Conservation (phyloP, 2,329 filamentous ascomycete species). For the Thielaviopsis populi region DNA sequence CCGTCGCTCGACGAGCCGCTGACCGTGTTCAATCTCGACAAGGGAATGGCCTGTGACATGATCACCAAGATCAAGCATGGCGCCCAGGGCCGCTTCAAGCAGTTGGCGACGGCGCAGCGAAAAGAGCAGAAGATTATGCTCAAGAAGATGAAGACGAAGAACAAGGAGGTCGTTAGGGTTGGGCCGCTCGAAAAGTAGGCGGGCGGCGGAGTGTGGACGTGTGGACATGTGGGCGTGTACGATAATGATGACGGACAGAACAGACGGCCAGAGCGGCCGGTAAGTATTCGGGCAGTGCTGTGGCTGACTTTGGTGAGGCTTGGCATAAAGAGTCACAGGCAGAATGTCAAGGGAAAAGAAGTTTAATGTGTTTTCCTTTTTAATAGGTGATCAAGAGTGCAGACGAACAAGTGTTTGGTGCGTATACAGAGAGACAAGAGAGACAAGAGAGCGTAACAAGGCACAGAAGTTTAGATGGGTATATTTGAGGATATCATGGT, state of each 20-base stretch:
- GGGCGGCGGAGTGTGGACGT: not conserved
- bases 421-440: not conserved
- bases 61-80: slow-evolving; percentile 86
- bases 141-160: slow-evolving; percentile 25
- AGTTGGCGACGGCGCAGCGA: slow-evolving; percentile 37
- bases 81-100: slow-evolving; percentile 48
- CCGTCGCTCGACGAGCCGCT: slow-evolving; percentile 30
- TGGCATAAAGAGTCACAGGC: not conserved
- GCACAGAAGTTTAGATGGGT: slow-evolving; percentile 14
- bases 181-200: slow-evolving; percentile 29
- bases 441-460: slow-evolving; percentile 6
- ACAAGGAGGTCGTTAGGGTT: slow-evolving; percentile 38
- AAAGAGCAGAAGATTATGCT: slow-evolving; percentile 27
- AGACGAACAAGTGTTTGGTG: not conserved
- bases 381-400: not conserved
- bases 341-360: not conserved
- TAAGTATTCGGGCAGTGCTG: not conserved
- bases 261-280: not conserved
- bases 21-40: slow-evolving; percentile 45
- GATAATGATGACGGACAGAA: not conserved
- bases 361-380: not conserved
- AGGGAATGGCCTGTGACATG: slow-evolving; percentile 75
- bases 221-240: not conserved
- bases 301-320: not conserved
- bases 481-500: slow-evolving; percentile 13